Evolutionary conservation across 73 alveolate genomes (phyloP), one percentile per base, ranked within the genome.

Genomic region (Effrenium voratum): DNA sequence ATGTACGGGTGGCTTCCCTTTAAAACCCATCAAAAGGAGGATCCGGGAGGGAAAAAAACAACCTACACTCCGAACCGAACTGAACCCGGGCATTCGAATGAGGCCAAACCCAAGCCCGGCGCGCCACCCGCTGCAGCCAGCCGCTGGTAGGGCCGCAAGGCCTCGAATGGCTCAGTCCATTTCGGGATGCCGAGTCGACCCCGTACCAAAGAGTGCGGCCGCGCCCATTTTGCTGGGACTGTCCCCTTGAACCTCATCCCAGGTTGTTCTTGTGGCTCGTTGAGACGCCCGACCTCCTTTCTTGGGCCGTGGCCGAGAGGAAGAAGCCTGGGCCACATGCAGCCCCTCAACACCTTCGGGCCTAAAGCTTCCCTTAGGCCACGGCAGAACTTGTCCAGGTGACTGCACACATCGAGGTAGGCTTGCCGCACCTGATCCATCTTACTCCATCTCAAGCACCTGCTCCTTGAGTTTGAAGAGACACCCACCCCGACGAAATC

Each of bases 41-140:
- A n/a, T n/a, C n/a, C n/a, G n/a, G n/a, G n/a, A n/a, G n/a, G n/a
- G n/a, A n/a, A n/a, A n/a, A n/a, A n/a, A n/a, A n/a, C n/a, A n/a
- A n/a, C n/a, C n/a, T n/a, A n/a, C n/a, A n/a, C n/a, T n/a, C n/a
- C n/a, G n/a, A n/a, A n/a, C n/a, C n/a, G n/a, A n/a, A n/a, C n/a
- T n/a, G n/a, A n/a, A n/a, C n/a, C n/a, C n/a, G n/a, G n/a, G n/a
- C n/a, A n/a, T n/a, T n/a, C n/a, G n/a, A n/a, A n/a, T n/a, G n/a
- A n/a, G n/a, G n/a, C n/a, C n/a, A n/a, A n/a, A n/a, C n/a, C n/a
- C n/a, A n/a, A n/a, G n/a, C n/a, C n/a, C n/a, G 40, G 86, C 86
- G 5, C 95, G 41, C 97, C 97, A 10, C 97, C 97, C 50, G 97
- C 97, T 1, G 97, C 70, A 12, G 97, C 97, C 26, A 90, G n/a